Percentiles rank a stretch among this genome's conserved stretches.
These are phyloP conservation scores for Bipolaris gigantea DNA, from an alignment of 2,329 filamentous ascomycete species.

Conservation along the genomic window DNA sequence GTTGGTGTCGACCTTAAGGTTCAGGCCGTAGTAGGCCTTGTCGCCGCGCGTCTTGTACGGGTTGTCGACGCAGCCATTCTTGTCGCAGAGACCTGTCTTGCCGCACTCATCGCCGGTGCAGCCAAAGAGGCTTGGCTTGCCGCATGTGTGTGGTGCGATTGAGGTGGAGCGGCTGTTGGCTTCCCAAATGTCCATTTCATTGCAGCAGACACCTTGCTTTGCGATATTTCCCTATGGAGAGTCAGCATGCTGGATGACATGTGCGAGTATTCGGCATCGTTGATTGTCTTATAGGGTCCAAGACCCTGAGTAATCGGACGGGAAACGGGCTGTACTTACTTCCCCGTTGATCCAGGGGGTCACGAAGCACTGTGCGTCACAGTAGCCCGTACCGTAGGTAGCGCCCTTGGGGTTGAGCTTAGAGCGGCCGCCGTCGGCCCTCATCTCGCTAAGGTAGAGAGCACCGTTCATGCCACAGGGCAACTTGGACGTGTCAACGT, in stretches of 20 bases:
- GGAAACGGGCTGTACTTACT: conserved; percentile 25
- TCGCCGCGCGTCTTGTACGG: conserved; percentile 31
- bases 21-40: conserved; percentile 33
- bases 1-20: conserved; percentile 59
- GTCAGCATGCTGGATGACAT: conserved; percentile 43
- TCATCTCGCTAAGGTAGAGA: conserved; percentile 47
- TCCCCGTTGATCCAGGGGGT: conserved; percentile 45
- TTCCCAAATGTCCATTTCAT: conserved; percentile 61
- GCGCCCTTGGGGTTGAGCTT: conserved; percentile 55
- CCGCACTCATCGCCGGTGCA: conserved; percentile 48
- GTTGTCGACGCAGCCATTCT: conserved; percentile 43
- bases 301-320: not conserved
- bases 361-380: conserved; percentile 50
- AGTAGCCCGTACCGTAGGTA: conserved; percentile 63
- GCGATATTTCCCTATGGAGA: conserved; percentile 47
- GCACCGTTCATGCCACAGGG: conserved; percentile 49
- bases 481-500: conserved; percentile 61
- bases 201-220: conserved; percentile 54
- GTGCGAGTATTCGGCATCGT: not conserved
- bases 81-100: conserved; percentile 40
- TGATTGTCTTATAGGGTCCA: not conserved
- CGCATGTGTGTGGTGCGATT: conserved; percentile 56
- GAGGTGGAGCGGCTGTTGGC: conserved; percentile 53
- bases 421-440: conserved; percentile 41
- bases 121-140: conserved; percentile 48